phyloP scores from a whole-genome alignment of 768 basidiomycete genomes.

The Vararia minispora region DNA sequence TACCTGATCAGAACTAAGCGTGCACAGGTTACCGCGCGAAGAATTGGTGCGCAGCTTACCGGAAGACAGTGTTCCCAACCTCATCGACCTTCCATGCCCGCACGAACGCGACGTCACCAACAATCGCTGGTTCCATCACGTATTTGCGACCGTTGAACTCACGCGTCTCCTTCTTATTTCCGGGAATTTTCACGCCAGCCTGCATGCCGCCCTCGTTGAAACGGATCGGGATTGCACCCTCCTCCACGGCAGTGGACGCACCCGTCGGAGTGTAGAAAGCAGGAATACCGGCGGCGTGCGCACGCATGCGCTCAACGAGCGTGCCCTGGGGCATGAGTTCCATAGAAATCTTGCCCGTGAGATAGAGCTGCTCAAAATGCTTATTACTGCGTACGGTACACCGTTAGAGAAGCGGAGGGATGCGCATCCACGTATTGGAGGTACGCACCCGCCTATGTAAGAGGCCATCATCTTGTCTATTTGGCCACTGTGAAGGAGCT shows the following conservation, averaged over 20 bases:
- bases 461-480: constrained; percentile 79
- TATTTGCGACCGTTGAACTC: constrained; percentile 74
- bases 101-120: constrained; percentile 77
- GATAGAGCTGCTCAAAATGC: constrained; percentile 71
- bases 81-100: constrained; percentile 91
- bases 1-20: constrained; percentile 39
- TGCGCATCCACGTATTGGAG: not conserved
- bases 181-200: constrained; percentile 58
- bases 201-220: constrained; percentile 69
- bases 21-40: too few relatives aligned
- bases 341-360: constrained; percentile 69
- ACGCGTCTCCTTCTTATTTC: constrained; percentile 64
- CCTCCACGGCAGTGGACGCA: constrained; percentile 72
- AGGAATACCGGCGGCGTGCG: constrained; percentile 85
- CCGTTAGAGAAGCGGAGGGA: constrained; percentile 1
- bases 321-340: constrained; percentile 92
- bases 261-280: constrained; percentile 94
- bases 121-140: constrained; percentile 70
- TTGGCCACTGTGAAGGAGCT: constrained; percentile 63
- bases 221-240: constrained; percentile 66
- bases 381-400: constrained; percentile 49
- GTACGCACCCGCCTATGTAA: constrained; percentile 71
- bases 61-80: constrained; percentile 83
- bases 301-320: constrained; percentile 77
- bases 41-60: constrained; percentile 39